Conservation (phyloP, 495 filamentous ascomycete species). For the Parmelia sp. region DNA sequence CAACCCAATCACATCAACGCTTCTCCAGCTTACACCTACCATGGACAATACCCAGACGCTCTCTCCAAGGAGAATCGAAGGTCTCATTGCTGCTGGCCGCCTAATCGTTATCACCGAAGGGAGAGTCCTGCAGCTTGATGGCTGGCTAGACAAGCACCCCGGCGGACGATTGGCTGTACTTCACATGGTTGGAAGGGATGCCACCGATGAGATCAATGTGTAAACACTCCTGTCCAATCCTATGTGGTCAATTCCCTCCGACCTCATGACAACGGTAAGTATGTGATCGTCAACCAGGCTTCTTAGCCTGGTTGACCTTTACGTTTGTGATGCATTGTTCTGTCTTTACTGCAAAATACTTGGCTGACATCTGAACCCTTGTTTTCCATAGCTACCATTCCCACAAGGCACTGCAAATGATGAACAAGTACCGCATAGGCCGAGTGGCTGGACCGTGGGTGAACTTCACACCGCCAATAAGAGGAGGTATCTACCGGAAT, state of each 20-base stretch:
- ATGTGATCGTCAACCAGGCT: neutral
- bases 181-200: constrained; percentile 48
- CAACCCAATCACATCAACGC: neutral
- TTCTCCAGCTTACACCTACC: neutral
- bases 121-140: constrained; percentile 38
- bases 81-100: constrained; percentile 40
- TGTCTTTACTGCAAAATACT: too few species aligned
- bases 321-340: neutral
- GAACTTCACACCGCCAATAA: constrained; percentile 33
- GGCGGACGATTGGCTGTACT: constrained; percentile 41
- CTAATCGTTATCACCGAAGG: constrained; percentile 42
- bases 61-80: constrained; percentile 30
- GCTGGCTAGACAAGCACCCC: constrained; percentile 42
- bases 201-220: constrained; percentile 47
- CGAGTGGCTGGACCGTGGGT: constrained; percentile 26
- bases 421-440: constrained; percentile 32
- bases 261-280: constrained; percentile 18
- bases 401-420: constrained; percentile 22
- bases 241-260: neutral
- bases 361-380: neutral
- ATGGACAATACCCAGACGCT: constrained; percentile 25
- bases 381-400: constrained; percentile 28
- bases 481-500: constrained; percentile 23
- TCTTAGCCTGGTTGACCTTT: constrained; percentile 1
- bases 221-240: constrained; percentile 26